Percentiles rank a stretch among this genome's conserved stretches.
Evolutionary conservation across 1,284 basidiomycete species (phyloP).

Genomic region (Ustilago nuda): DNA sequence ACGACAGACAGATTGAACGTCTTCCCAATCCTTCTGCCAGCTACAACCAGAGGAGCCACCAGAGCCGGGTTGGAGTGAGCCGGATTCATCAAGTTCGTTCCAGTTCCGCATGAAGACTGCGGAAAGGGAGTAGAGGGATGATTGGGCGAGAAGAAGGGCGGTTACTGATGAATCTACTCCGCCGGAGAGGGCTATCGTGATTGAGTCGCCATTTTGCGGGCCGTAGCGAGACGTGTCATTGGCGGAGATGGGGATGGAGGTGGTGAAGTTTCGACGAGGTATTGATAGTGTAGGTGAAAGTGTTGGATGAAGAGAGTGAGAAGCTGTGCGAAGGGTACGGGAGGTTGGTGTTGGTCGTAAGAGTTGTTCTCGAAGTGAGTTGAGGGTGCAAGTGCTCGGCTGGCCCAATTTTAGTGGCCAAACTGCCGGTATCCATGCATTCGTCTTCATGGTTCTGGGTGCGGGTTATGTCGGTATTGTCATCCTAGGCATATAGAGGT

Average conservation of each 20-base stretch:
- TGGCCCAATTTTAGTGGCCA: background rate
- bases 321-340: background rate
- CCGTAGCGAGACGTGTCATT: slow-evolving; percentile 6
- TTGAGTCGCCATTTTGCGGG: slow-evolving; percentile 71
- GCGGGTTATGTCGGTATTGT: background rate
- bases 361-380: background rate
- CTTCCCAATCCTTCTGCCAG: slow-evolving; percentile 95
- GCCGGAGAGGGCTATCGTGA: slow-evolving; percentile 92
- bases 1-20: slow-evolving; percentile 83
- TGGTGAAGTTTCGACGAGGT: background rate
- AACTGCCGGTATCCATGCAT: background rate
- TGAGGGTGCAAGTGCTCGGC: too few species aligned
- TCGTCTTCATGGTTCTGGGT: background rate
- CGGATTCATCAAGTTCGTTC: slow-evolving; percentile 75
- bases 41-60: slow-evolving; percentile 77
- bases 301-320: background rate
- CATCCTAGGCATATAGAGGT: background rate
- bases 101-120: slow-evolving; percentile 97
- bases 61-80: slow-evolving; percentile 70
- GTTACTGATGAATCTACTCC: slow-evolving; percentile 85
- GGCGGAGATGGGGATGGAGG: background rate
- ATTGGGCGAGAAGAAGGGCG: slow-evolving; percentile 54
- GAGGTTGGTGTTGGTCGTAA: background rate
- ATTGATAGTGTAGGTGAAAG: background rate
- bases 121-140: slow-evolving; percentile 75